Conservation (phyloP, 352 stramenopile genomes). For the Phytophthora niederhauseri region DNA sequence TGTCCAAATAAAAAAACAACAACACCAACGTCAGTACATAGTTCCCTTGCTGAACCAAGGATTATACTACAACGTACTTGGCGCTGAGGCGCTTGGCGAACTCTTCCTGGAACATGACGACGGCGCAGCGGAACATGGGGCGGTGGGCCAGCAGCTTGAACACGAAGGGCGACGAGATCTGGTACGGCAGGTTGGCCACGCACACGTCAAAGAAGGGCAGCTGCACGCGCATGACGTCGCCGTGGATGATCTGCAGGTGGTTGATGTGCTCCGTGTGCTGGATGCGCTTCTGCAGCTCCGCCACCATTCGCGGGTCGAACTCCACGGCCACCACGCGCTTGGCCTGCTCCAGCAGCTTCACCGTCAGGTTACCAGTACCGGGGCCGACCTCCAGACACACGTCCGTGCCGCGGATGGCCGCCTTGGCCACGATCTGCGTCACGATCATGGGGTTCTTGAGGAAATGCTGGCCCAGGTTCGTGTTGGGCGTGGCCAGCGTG, state of each 20-base stretch:
- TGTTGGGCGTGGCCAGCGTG: slow-evolving; percentile 97
- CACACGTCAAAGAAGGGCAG: slow-evolving; percentile 99
- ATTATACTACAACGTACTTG: slow-evolving; percentile 51
- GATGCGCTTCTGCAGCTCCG: slow-evolving; percentile 99
- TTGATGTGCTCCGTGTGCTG: slow-evolving; percentile 95
- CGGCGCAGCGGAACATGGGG: slow-evolving; percentile 98
- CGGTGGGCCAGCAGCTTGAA: slow-evolving; percentile 99
- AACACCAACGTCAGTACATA: slow-evolving; percentile 5
- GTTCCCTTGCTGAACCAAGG: not conserved
- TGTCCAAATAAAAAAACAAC: slow-evolving; percentile 13
- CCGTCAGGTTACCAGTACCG: slow-evolving; percentile 99
- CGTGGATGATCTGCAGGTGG: slow-evolving; percentile 99
- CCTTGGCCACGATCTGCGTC: slow-evolving; percentile 97
- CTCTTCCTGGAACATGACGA: slow-evolving; percentile 99
- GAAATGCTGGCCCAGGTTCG: slow-evolving; percentile 98
- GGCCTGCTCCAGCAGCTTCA: slow-evolving; percentile 97
- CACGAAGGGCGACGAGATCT: slow-evolving; percentile 98
- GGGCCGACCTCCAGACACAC: slow-evolving; percentile 97
- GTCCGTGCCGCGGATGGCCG: slow-evolving; percentile 95
- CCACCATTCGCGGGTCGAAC: slow-evolving; percentile 98
- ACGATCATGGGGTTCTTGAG: slow-evolving; percentile 99
- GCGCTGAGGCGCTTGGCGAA: slow-evolving; percentile 99
- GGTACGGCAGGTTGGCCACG: slow-evolving; percentile 99
- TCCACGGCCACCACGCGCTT: slow-evolving; percentile 99
- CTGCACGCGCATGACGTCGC: slow-evolving; percentile 99